Evolutionary conservation across 2,329 filamentous ascomycete species (phyloP), one percentile per base, ranked within the genome.

Genomic region (Stagonosporopsis cucurbitacearum): DNA sequence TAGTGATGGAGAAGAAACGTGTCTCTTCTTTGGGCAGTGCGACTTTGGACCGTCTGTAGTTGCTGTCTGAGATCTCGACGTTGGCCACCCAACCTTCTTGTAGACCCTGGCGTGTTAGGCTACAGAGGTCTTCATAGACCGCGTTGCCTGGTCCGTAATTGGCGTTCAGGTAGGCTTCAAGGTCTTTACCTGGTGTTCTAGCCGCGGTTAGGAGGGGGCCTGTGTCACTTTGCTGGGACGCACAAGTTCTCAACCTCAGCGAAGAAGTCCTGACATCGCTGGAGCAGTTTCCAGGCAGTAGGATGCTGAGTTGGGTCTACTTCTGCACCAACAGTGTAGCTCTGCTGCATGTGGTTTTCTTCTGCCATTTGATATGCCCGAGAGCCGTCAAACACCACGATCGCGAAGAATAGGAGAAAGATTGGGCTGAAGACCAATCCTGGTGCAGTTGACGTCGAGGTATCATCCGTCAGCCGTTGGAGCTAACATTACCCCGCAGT

Each of bases 1-100:
- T 80, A 2, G 83, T 86, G 64, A 86, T 84, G 62, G 79, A 81
- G 67, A 84, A 82, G 68, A 76, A 85, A 20, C 78, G 75, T 25
- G 79, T 85, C 32, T 77, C 74, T 8, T 75, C 70, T 2, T 69
- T 76, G 1, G 83, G 84, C 5, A 78, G 59, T 36, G 75, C 68
- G 54, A 86, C 78, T 52, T 79, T 81, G 8, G 73, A 74, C 11
- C 75, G 70, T 19, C 74, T 63, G 40, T 72, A 72, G 22, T 67
- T 58, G 4, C 48, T 42, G 7, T 64, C 67, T 15, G 73, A 67
- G 42, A 77, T 60, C 35, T 71, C 66, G 44, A 66, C 65, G 7
- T 70, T 72, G 9, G 74, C 74, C 4, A 72, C 66, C 73, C 73
- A 77, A 33, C 74, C 75, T 64, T 77, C 74, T 19, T 68, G 42